Conservation (phyloP, 208 protist genomes). For the Trypanosoma caninum region DNA sequence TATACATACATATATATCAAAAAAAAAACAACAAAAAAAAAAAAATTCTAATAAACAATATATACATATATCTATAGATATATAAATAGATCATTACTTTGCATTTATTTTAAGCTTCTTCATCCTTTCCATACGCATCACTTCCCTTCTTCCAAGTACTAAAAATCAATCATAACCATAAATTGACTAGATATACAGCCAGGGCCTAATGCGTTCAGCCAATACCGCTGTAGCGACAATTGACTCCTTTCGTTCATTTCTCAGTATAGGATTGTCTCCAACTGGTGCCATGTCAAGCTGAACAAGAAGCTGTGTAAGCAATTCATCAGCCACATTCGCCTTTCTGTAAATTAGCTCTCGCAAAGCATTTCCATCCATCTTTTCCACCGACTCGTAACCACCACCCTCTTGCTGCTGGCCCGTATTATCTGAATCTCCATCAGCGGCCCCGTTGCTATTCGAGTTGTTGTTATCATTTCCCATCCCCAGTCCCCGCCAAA, state of each 20-base stretch:
- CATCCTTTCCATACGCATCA: not conserved
- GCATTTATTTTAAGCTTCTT: not conserved
- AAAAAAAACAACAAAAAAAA: constrained; percentile 23
- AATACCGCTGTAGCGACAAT: constrained; percentile 34
- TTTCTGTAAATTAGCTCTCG: constrained; percentile 22
- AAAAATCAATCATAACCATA: not conserved
- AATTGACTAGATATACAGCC: constrained; percentile 25
- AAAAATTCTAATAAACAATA: constrained; percentile 4
- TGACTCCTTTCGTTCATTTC: constrained; percentile 37
- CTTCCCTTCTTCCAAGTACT: not conserved
- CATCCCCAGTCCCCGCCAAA: constrained; percentile 16
- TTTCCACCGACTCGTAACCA: not conserved
- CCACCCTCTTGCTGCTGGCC: not conserved
- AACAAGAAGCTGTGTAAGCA: constrained; percentile 67
- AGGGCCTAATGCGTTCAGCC: constrained; percentile 34
- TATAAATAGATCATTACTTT: too few relatives aligned
- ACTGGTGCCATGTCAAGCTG: constrained; percentile 60
- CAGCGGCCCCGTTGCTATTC: not conserved
- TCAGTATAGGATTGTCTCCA: constrained; percentile 30
- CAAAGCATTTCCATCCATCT: constrained; percentile 3
- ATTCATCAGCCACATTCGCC: constrained; percentile 56
- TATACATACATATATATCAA: constrained; percentile 17
- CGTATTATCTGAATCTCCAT: not conserved
- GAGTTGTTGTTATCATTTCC: not conserved
- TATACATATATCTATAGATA: too few relatives aligned